phyloP scores from a whole-genome alignment of 352 stramenopile species.

The Globisporangium nodosum region DNA sequence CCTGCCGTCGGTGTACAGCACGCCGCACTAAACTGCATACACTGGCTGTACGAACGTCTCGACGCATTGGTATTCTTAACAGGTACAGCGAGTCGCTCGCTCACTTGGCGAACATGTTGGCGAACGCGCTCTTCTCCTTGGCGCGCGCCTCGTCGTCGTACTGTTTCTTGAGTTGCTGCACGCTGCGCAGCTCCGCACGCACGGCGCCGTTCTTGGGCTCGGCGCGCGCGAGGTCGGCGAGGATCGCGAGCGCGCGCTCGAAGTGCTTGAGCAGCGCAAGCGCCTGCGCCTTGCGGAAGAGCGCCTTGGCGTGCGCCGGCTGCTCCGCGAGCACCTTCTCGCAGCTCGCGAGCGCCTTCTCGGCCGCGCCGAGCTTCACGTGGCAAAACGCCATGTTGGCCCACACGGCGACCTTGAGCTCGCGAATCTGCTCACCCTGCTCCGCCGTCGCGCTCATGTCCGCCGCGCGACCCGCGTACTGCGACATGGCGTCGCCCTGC shows the following conservation, averaged over 20 bases:
- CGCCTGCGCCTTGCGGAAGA: slow-evolving; percentile 78
- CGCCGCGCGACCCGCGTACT: slow-evolving; percentile 43
- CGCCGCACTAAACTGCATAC: neutral
- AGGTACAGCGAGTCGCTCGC: neutral
- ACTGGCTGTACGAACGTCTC: neutral
- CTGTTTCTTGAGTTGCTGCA: slow-evolving; percentile 48
- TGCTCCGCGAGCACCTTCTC: slow-evolving; percentile 74
- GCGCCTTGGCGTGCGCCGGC: slow-evolving; percentile 62
- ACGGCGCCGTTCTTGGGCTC: slow-evolving; percentile 72
- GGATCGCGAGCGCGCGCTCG: slow-evolving; percentile 46
- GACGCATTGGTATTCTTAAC: slow-evolving; percentile 5
- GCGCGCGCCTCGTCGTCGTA: slow-evolving; percentile 52
- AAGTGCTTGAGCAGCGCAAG: slow-evolving; percentile 52
- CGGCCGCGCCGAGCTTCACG: slow-evolving; percentile 52
- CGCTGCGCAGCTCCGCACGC: slow-evolving; percentile 47
- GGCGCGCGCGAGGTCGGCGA: slow-evolving; percentile 40
- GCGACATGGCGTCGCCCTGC: slow-evolving; percentile 68
- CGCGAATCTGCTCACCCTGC: slow-evolving; percentile 51
- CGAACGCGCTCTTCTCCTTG: slow-evolving; percentile 55
- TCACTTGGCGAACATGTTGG: slow-evolving; percentile 56
- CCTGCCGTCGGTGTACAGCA: slow-evolving; percentile 17
- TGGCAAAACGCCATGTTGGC: slow-evolving; percentile 82
- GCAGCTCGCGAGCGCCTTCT: slow-evolving; percentile 54
- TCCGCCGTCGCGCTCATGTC: slow-evolving; percentile 50
- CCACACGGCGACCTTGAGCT: slow-evolving; percentile 65